Base-by-base conservation (phyloP, 495 filamentous ascomycete species). In the Daldinia loculata region DNA sequence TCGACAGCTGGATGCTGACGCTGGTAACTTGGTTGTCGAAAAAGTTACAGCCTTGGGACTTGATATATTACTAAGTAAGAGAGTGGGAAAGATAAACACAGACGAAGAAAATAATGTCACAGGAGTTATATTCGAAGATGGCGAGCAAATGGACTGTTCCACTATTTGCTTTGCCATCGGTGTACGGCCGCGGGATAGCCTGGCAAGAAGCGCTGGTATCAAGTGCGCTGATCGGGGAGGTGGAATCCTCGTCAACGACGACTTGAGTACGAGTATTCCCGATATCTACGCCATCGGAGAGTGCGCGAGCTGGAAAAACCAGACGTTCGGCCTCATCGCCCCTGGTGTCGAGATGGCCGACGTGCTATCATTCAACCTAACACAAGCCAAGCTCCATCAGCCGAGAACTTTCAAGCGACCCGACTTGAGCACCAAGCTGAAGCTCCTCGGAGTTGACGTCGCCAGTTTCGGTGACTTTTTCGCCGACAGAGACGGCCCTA, bases 381-480 rank as follows among this genome's bases (percentile, higher is more conserved):
- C 94, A 9, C 90, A 97, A 77, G 88, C 92, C 3, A 89, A 90
- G 76, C 84, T 86, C 0, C 91, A 96, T 67, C 74, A 87, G 6
- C 87, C 87, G 3, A 85, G 90, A 61, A 80, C 84, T 58, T 97
- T 96, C 84, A 93, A 92, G 69, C 84, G 91, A 24, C 95, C 95
- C 0, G 94, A 98, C 74, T 83, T 98, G 17, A 97, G 93, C 80
- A 98, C 95, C 0, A 98, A 97, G 77, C 79, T 98, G 6, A 98
- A 98, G 82, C 83, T 98, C 0, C 84, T 98, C 0, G 95, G 95
- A 1, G 95, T 97, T 3, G 94, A 97, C 71, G 95, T 98, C 2
- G 95, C 95, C 32, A 95, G 92, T 74, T 98, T 97, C 75, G 95
- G 95, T 0, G 95, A 98, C 75, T 98, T 95, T 83, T 98, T 98